Evolutionary conservation across 306 rosid species (phyloP).

Genomic region (Acacia acuminata): DNA sequence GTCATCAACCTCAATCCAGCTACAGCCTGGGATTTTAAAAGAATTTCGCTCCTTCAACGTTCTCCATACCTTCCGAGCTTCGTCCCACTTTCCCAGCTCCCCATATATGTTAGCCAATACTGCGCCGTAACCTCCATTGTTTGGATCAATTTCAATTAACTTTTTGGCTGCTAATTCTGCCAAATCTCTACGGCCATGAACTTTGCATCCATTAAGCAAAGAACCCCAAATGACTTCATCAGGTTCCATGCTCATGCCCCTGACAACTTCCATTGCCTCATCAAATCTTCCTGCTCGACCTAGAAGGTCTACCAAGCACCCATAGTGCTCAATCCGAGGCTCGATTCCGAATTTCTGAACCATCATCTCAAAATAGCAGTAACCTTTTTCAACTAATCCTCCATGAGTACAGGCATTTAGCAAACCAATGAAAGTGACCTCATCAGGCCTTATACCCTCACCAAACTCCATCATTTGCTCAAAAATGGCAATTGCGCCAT

Average conservation of each 20-base stretch:
- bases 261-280: conserved; percentile 66
- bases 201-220: conserved; percentile 72
- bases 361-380: conserved; percentile 63
- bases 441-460: conserved; percentile 50
- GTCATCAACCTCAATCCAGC: conserved; percentile 79
- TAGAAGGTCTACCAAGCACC: conserved; percentile 84
- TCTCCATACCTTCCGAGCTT: conserved; percentile 59
- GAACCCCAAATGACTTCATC: conserved; percentile 94
- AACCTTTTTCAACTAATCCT: conserved; percentile 72
- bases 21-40: conserved; percentile 72
- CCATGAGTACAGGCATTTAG: conserved; percentile 86
- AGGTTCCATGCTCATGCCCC: conserved; percentile 68
- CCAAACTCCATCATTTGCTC: conserved; percentile 51
- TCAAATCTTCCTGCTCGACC: conserved; percentile 76
- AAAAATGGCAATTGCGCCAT: conserved; percentile 54
- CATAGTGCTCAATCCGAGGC: conserved; percentile 73
- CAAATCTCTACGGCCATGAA: conserved; percentile 63
- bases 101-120: conserved; percentile 71
- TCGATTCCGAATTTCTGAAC: conserved; percentile 41
- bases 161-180: conserved; percentile 69
- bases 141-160: conserved; percentile 63
- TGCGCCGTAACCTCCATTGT: conserved; percentile 64
- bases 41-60: conserved; percentile 55
- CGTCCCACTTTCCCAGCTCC: conserved; percentile 76
- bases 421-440: conserved; percentile 71